These are phyloP conservation scores for Pezizomycotina sp. DNA, from an alignment of 2,329 filamentous ascomycete genomes.

Conservation along the genomic window DNA sequence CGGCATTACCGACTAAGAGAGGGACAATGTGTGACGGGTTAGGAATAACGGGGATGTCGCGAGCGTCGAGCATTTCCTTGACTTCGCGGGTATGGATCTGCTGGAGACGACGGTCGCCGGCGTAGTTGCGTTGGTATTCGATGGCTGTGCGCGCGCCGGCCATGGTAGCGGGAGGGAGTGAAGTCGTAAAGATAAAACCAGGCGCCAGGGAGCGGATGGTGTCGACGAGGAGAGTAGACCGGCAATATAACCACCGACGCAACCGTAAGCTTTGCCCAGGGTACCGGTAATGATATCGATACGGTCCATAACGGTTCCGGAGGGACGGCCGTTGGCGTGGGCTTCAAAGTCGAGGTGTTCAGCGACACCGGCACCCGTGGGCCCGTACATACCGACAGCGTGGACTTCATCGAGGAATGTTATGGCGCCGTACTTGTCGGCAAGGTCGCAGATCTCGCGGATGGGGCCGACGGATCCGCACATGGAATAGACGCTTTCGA, in stretches of 20 bases:
- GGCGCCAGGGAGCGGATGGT: constrained; percentile 86
- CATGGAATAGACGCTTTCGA: constrained; percentile 99
- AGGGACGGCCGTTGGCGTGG: constrained; percentile 55
- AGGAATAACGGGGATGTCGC: constrained; percentile 88
- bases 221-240: constrained; percentile 72
- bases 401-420: constrained; percentile 98
- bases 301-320: constrained; percentile 83
- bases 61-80: constrained; percentile 61
- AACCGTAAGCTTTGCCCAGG: constrained; percentile 92
- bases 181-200: constrained; percentile 98
- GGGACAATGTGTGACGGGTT: constrained; percentile 96
- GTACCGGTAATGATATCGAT: constrained; percentile 97
- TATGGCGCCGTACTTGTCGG: constrained; percentile 92
- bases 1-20: constrained; percentile 82
- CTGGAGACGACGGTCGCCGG: constrained; percentile 76
- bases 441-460: constrained; percentile 84
- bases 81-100: constrained; percentile 92
- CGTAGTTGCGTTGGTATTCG: constrained; percentile 75
- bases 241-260: constrained; percentile 94
- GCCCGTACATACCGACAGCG: constrained; percentile 97
- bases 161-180: constrained; percentile 90
- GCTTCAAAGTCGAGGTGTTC: constrained; percentile 92
- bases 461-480: constrained; percentile 95
- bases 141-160: constrained; percentile 82
- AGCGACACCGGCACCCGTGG: constrained; percentile 83